A percentile compares a stretch with the other conserved stretches of the same genome.
phyloP scores from a whole-genome alignment of 1,284 basidiomycete species.

The Apiotrichum porosum region DNA sequence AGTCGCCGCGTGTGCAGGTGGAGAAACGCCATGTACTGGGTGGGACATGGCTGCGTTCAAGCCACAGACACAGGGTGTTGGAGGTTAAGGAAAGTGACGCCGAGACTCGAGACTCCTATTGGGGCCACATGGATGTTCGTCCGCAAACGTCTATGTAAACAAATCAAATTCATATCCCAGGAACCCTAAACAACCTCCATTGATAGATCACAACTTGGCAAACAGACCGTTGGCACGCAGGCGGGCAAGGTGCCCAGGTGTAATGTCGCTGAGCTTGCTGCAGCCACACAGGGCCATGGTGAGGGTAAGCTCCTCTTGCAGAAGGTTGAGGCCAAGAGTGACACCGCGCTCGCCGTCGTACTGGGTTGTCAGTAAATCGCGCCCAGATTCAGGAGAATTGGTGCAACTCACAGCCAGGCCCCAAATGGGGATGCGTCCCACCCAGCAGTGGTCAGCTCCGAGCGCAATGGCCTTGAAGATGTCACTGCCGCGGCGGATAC shows the following conservation, averaged over 20 bases:
- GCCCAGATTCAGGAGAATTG: too few relatives aligned
- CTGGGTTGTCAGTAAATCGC: not conserved
- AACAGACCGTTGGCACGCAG: constrained; percentile 11
- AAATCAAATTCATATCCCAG: too few relatives aligned
- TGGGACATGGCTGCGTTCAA: too few relatives aligned
- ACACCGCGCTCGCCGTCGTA: constrained; percentile 21
- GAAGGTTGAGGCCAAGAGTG: constrained; percentile 13
- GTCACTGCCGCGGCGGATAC: constrained; percentile 33
- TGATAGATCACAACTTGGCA: constrained; percentile 5
- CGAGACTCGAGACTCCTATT: too few relatives aligned
- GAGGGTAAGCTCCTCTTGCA: constrained; percentile 21
- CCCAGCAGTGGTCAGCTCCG: constrained; percentile 32
- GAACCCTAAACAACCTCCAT: too few relatives aligned
- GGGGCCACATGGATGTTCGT: too few relatives aligned
- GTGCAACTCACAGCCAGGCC: constrained; percentile 18
- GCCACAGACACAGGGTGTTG: too few relatives aligned
- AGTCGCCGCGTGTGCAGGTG: too few relatives aligned
- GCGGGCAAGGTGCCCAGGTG: constrained; percentile 12
- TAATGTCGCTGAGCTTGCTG: constrained; percentile 17
- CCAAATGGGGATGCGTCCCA: constrained; percentile 24
- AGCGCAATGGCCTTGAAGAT: constrained; percentile 38
- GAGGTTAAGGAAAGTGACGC: too few relatives aligned
- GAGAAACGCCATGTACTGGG: too few relatives aligned
- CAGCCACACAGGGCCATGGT: constrained; percentile 24
- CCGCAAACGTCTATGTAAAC: too few relatives aligned